phyloP scores from a whole-genome alignment of 371 early-diverging fungal species.

The Mucor mucedo region DNA sequence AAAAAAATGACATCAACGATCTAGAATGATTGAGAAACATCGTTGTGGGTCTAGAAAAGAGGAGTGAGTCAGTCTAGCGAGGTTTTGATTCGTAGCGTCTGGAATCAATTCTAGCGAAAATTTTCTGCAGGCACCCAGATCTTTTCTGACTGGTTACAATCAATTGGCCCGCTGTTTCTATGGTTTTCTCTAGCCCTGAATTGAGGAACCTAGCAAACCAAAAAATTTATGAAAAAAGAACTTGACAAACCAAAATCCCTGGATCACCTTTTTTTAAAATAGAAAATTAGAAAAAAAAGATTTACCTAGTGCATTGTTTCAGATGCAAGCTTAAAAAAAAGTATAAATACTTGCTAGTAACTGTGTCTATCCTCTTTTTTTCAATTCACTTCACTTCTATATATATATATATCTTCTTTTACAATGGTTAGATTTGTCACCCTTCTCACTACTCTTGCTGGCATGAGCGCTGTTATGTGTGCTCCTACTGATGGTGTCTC shows the following conservation, averaged over 20 bases:
- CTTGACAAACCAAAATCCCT: conserved; percentile 12
- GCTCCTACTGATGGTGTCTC: conserved; percentile 35
- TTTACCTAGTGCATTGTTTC: neutral
- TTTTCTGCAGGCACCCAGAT: neutral
- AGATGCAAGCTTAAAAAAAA: conserved; percentile 2
- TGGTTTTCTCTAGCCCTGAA: neutral
- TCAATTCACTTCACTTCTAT: neutral
- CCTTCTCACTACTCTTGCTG: conserved; percentile 24
- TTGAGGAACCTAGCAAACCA: conserved; percentile 3
- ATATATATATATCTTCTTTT: conserved; percentile 5
- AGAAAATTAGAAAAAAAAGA: neutral
- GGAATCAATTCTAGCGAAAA: neutral
- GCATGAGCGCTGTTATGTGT: conserved; percentile 35
- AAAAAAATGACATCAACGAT: neutral
- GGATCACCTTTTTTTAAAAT: neutral
- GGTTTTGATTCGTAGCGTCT: neutral
- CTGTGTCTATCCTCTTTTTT: conserved; percentile 3
- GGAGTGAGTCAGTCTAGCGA: neutral
- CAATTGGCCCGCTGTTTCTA: neutral
- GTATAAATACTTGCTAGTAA: conserved; percentile 2
- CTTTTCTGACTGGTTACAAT: neutral
- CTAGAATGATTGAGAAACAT: neutral
- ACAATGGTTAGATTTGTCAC: conserved; percentile 25
- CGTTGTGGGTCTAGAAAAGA: neutral
- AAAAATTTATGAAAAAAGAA: conserved; percentile 6